Base-by-base conservation (phyloP, 2,329 filamentous ascomycete genomes). In the Escovopsis sp. region DNA sequence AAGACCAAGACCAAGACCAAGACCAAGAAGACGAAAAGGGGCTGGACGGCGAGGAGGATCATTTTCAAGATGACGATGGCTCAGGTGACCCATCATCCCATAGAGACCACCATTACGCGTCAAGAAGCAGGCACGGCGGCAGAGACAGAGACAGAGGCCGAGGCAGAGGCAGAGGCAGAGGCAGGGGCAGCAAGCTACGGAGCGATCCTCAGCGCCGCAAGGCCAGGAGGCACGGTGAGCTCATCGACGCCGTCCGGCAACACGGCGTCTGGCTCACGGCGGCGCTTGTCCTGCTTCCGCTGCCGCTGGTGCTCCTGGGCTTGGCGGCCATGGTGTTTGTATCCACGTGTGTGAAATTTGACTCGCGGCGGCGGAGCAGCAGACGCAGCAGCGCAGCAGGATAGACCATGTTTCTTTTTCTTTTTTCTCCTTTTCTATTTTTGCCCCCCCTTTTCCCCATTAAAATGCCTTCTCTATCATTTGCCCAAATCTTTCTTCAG, bases 271-370 rank as follows among this genome's bases (percentile, higher is more conserved):
- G 59, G 38, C 45, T 66, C 26, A 51, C 69, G 42, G 68, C 64
- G 11, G 64, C 65, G 12, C 50, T 65, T 40, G 67, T 72, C 46
- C 59, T 73, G 48, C 62, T 73, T 36, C 69, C 70, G 43, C 56
- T 56, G 40, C 58, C 58, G 49, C 54, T 70, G 44, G 56, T 67
- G 40, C 52, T 55, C 23, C 42, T 66, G 43, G 58, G 63, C 45
- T 51, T 60, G 39, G 46, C 60, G 39, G 53, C 51, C 32, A 54
- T 53, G 43, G 65, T 59, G 38, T 52, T 59, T 45, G 55, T 64
- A 54, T 70, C 69, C 53, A 49, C 64, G 54, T 61, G 58, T 55
- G 61, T 60, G 52, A 55, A 47, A 49, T 46, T 53, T 43, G 49
- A 51, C 47, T 44, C 48, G 45, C 48, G 38, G 30, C 47, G 40